Conservation (phyloP, 2,329 filamentous ascomycete species). For the Trichoderma sp. region DNA sequence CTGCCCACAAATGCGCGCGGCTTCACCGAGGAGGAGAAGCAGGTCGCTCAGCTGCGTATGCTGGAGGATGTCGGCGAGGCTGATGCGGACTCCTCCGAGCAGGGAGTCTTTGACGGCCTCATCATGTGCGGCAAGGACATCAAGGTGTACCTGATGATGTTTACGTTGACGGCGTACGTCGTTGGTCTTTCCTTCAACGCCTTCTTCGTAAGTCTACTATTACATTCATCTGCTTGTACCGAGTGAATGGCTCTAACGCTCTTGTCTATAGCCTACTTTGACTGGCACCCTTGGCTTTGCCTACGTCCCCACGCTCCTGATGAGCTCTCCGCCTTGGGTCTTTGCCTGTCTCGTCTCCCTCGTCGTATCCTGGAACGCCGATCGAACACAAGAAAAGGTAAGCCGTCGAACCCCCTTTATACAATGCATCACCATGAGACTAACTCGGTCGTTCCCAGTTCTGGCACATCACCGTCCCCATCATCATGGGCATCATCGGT, state of each 20-base stretch:
- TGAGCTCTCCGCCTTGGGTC: slow-evolving; percentile 61
- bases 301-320: slow-evolving; percentile 56
- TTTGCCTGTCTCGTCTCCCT: slow-evolving; percentile 62
- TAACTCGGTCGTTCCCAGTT: slow-evolving; percentile 40
- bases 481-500: slow-evolving; percentile 55
- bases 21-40: slow-evolving; percentile 60
- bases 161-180: slow-evolving; percentile 63
- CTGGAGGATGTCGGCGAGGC: slow-evolving; percentile 61
- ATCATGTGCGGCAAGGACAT: slow-evolving; percentile 61
- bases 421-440: not conserved
- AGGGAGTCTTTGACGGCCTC: slow-evolving; percentile 56
- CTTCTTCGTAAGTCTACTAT: slow-evolving; percentile 51
- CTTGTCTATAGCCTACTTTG: slow-evolving; percentile 47
- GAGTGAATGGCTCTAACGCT: no score
- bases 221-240: no score
- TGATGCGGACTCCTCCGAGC: slow-evolving; percentile 53
- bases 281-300: slow-evolving; percentile 56
- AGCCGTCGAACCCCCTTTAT: slow-evolving; percentile 24
- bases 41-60: slow-evolving; percentile 58
- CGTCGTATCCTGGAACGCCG: slow-evolving; percentile 58
- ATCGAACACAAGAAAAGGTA: slow-evolving; percentile 57
- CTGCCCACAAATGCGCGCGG: slow-evolving; percentile 59
- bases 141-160: slow-evolving; percentile 66
- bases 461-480: slow-evolving; percentile 60
- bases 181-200: slow-evolving; percentile 61